Base-by-base conservation (phyloP, 2,329 filamentous ascomycete genomes). In the Cladosporium velox region DNA sequence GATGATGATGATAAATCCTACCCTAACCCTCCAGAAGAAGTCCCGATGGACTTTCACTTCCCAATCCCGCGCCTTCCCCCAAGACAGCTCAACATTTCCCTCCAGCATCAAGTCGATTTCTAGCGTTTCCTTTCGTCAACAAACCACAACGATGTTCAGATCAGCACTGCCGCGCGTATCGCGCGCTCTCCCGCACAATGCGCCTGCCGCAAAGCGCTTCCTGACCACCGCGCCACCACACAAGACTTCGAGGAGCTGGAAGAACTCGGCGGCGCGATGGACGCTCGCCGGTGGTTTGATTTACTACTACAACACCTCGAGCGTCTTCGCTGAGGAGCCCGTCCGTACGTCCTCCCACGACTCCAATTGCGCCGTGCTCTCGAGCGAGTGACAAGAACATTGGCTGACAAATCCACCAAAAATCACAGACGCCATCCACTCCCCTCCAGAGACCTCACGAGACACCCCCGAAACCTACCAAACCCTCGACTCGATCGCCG, bases 271-370 rank as follows among this genome's bases (percentile, higher is more conserved):
- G 4, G 77, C 87, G 73, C 86, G 94, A 82, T 90, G 92, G 87
- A 91, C 88, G 70, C 76, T 95, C 65, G 93, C 92, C 0, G 84
- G 83, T 67, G 92, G 86, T 24, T 88, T 90, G 55, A 81, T 98
- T 59, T 99, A 98, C 82, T 97, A 91, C 80, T 99, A 98, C 79
- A 96, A 93, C 82, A 97, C 93, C 8, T 94, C 90, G 74, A 86
- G 88, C 64, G 84, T 92, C 6, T 66, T 98, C 78, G 91, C 93
- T 18, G 92, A 97, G 73, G 90, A 96, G 78, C 86, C 88, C 41
- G 80, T 86, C 72, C 85, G 93, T 96, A 85, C 71, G 90, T 80
- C 18, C 12, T 24, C 15, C 12, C 18, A 1, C 12, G n/a, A n/a
- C 3, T 12, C 8, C n/a, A 12, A 51, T 52, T 54, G 63, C 41